Base-by-base conservation (phyloP, 768 basidiomycete genomes). In the Leccinellum albellum region DNA sequence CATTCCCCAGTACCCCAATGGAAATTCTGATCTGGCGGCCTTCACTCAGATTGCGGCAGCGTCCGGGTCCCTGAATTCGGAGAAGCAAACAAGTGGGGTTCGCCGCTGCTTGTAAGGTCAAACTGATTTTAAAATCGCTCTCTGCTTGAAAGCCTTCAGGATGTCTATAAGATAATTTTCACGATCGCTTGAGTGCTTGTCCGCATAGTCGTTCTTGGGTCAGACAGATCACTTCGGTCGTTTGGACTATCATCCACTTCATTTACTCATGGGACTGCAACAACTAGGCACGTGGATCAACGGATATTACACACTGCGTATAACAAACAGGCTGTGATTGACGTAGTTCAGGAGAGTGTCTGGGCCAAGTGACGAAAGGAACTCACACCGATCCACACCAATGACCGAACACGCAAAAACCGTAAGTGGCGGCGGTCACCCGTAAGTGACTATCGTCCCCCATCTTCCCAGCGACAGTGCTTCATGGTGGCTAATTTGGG, bases 401-500 rank as follows among this genome's bases (percentile, higher is more conserved):
- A 40, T 58, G 17, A 61, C 50, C 57, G 50, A 56, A 57, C 40
- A 37, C 15, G 40, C 42, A 28, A n/a, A 42, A 56, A 51, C 58
- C 13, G 28, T 56, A 55, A 46, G 46, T 46, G 24, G 24, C 8
- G 49, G 23, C 4, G 35, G 48, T 59, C 54, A 66, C 23, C 48
- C 56, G 40, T 62, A 64, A 54, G 64, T 65, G 23, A 74, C 69
- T 33, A 70, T 63, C 33, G 63, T 59, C 28, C 76, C 79, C 45
- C 75, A 66, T 55, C 71, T 70, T 53, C 70, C 73, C 55, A 82
- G 59, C 35, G 70, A 71, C 14, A 72, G 42, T 2, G 75, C 76
- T 42, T 78, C 74, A 44, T 73, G 72, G 58, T 74, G 59, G 48
- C 63, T 63, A 52, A 82, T 73, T 57, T 72, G 64, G 14, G 64